Evolutionary conservation across 2,329 filamentous ascomycete species (phyloP).

Genomic region (Penicillium occitanis): DNA sequence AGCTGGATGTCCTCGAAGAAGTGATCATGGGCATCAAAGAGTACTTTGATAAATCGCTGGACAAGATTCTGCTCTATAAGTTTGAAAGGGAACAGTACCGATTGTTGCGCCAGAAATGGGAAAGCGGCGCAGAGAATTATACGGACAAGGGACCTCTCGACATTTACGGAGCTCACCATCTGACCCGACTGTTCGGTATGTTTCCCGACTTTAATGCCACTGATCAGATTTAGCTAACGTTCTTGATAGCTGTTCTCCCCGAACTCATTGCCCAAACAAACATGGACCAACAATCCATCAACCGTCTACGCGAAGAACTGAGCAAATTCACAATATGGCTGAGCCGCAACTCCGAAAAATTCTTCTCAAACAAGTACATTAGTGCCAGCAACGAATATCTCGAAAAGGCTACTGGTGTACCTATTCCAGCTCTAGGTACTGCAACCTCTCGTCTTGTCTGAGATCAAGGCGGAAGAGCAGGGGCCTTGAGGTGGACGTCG

Average conservation of each 20-base stretch:
- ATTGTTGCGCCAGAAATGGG: slow-evolving; percentile 70
- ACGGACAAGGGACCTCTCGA: slow-evolving; percentile 72
- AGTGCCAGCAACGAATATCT: slow-evolving; percentile 42
- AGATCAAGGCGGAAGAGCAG: neutral
- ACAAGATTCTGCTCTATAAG: slow-evolving; percentile 86
- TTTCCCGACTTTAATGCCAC: slow-evolving; percentile 26
- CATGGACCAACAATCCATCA: slow-evolving; percentile 91
- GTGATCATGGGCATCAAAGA: slow-evolving; percentile 81
- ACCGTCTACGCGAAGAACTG: slow-evolving; percentile 83
- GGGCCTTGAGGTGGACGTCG: neutral
- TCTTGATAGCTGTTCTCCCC: slow-evolving; percentile 47
- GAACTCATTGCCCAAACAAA: slow-evolving; percentile 96
- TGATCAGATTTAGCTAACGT: slow-evolving; percentile 49
- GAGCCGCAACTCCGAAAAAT: slow-evolving; percentile 69
- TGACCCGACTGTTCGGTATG: slow-evolving; percentile 84
- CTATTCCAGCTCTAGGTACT: slow-evolving; percentile 33
- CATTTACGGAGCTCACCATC: slow-evolving; percentile 89
- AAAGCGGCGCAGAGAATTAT: slow-evolving; percentile 60
- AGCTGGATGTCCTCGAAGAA: slow-evolving; percentile 85
- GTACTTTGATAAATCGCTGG: slow-evolving; percentile 90
- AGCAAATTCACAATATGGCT: slow-evolving; percentile 85
- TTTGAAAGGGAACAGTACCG: slow-evolving; percentile 90
- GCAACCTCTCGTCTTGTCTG: slow-evolving; percentile 35
- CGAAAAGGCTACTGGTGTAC: slow-evolving; percentile 35
- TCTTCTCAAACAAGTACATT: slow-evolving; percentile 61